A percentile compares a stretch with the other conserved stretches of the same genome.
Conservation (phyloP, 2,329 filamentous ascomycete species). For the Xylaria sp. region DNA sequence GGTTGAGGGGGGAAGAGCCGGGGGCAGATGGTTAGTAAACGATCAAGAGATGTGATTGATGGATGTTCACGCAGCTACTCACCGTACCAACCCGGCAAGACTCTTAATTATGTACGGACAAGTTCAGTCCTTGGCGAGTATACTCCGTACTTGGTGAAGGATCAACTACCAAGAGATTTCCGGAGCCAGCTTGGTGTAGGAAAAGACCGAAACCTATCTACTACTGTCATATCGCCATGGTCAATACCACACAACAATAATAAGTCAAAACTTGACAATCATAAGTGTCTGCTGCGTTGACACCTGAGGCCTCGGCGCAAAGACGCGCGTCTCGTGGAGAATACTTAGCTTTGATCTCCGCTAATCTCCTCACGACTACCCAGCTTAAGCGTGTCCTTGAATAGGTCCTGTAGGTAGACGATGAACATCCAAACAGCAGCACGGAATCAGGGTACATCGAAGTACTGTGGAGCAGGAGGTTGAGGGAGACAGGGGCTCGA, state of each 20-base stretch:
- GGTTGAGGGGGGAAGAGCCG: neutral
- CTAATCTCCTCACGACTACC: neutral
- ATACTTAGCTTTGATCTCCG: no score
- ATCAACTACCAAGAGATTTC: no score
- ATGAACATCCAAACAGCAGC: neutral
- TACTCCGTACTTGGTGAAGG: no score
- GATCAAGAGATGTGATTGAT: constrained; percentile 8
- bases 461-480: constrained; percentile 11
- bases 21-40: neutral
- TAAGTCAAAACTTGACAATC: neutral
- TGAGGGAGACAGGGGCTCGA: constrained; percentile 14
- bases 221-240: no score
- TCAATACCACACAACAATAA: no score
- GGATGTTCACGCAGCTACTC: constrained; percentile 7
- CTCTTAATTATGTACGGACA: neutral
- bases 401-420: neutral
- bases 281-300: no score
- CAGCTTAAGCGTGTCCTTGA: neutral
- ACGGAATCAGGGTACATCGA: neutral
- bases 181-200: no score
- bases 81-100: neutral
- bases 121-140: no score
- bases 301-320: no score
- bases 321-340: no score
- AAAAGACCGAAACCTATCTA: no score